Percentiles rank a stretch among this genome's conserved stretches.
These are phyloP conservation scores for Porcisia hertigi DNA, from an alignment of 208 protist genomes.

Conservation along the genomic window DNA sequence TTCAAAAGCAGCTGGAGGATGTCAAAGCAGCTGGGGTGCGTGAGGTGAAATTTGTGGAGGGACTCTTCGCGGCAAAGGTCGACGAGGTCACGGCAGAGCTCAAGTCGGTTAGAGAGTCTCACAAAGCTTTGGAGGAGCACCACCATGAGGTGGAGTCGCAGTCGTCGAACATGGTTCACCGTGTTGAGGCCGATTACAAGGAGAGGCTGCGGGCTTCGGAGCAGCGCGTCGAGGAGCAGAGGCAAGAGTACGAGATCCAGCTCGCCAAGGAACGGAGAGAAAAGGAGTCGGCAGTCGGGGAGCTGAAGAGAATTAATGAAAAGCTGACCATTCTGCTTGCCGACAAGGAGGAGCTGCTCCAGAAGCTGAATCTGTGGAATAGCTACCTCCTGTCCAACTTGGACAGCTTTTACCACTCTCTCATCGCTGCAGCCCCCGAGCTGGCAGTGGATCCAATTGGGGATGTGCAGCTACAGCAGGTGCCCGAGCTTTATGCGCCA, in stretches of 20 bases:
- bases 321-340: conserved; percentile 46
- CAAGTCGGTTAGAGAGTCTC: conserved; percentile 44
- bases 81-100: conserved; percentile 72
- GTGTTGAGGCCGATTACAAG: conserved; percentile 79
- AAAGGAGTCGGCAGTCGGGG: conserved; percentile 47
- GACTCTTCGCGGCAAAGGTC: conserved; percentile 51
- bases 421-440: conserved; percentile 53
- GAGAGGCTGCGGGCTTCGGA: conserved; percentile 64
- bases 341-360: conserved; percentile 56
- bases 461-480: conserved; percentile 49
- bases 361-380: conserved; percentile 84
- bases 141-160: conserved; percentile 49
- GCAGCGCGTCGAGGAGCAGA: conserved; percentile 61
- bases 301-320: conserved; percentile 53
- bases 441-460: conserved; percentile 48
- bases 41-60: conserved; percentile 80
- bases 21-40: conserved; percentile 62
- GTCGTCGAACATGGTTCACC: conserved; percentile 52
- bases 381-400: conserved; percentile 59
- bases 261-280: conserved; percentile 42
- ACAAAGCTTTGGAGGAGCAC: conserved; percentile 50
- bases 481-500: conserved; percentile 68
- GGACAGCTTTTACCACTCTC: conserved; percentile 58
- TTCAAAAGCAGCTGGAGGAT: conserved; percentile 77
- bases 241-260: conserved; percentile 46